Evolutionary conservation across 441 rosid genomes (phyloP).

Genomic region (Gossypium aridum): DNA sequence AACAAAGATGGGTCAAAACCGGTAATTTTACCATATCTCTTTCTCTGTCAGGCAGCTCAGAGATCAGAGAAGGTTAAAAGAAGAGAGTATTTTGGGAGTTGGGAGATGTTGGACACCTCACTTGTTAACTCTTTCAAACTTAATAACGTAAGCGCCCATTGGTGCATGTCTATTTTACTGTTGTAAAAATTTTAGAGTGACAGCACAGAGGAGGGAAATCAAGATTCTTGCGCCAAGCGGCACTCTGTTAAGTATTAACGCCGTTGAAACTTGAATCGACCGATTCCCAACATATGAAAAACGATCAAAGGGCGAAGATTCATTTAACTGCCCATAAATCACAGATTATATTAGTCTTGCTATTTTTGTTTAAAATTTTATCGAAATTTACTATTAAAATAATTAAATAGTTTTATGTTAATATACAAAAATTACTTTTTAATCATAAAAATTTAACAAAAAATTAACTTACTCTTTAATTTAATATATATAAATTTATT

Average conservation of each 20-base stretch:
- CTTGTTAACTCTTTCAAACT: not conserved
- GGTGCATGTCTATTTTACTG: not conserved
- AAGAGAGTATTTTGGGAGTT: not conserved
- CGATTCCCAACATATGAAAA: not conserved
- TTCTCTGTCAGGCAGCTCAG: not conserved
- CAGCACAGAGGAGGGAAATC: not conserved
- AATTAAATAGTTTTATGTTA: too few relatives aligned
- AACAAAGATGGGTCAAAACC: slow-evolving; percentile 17
- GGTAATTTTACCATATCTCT: slow-evolving; percentile 15
- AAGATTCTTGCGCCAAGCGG: not conserved
- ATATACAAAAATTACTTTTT: too few relatives aligned
- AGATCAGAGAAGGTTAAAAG: not conserved
- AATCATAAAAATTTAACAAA: too few relatives aligned
- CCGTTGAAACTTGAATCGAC: not conserved
- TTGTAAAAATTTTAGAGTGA: not conserved
- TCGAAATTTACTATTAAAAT: too few relatives aligned
- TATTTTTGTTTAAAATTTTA: too few relatives aligned
- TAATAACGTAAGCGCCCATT: not conserved
- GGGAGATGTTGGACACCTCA: not conserved
- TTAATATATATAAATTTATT: too few relatives aligned
- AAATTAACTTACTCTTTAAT: too few relatives aligned
- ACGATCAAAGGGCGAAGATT: not conserved
- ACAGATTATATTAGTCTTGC: too few relatives aligned
- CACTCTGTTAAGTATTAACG: not conserved
- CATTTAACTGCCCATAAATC: not conserved